Evolutionary conservation across 2,329 filamentous ascomycete species (phyloP).

Genomic region (Ambrosiella cleistominuta): DNA sequence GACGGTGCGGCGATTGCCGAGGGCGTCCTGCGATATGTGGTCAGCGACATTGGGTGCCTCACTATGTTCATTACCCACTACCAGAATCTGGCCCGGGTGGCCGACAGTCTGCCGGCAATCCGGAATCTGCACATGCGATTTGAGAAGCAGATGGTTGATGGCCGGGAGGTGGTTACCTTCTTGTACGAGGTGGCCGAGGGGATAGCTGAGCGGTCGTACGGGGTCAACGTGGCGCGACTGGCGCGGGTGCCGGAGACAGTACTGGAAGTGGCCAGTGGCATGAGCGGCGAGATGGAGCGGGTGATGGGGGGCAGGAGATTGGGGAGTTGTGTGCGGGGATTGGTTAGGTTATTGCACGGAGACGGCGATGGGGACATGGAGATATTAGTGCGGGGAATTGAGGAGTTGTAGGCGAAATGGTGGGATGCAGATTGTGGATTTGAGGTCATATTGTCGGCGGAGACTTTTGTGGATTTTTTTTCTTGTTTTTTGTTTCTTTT

Average conservation of each 20-base stretch:
- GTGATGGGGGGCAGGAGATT: conserved; percentile 48
- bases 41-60: conserved; percentile 54
- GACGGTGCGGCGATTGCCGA: conserved; percentile 93
- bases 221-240: conserved; percentile 77
- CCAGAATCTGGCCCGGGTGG: conserved; percentile 60
- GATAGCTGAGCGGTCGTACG: conserved; percentile 85
- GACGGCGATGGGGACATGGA: conserved; percentile 27
- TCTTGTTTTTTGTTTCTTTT: neutral
- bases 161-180: conserved; percentile 68
- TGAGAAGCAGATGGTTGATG: conserved; percentile 27
- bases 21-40: conserved; percentile 72
- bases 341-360: conserved; percentile 25
- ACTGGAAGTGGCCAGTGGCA: conserved; percentile 60
- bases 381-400: conserved; percentile 36
- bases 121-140: conserved; percentile 94
- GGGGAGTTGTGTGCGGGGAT: conserved; percentile 4
- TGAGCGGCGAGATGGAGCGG: conserved; percentile 66
- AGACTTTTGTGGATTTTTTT: neutral
- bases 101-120: conserved; percentile 50
- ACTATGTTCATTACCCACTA: conserved; percentile 98
- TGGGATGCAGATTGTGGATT: neutral
- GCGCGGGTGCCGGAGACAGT: conserved; percentile 64
- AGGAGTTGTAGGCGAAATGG: conserved; percentile 31
- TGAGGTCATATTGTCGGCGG: neutral
- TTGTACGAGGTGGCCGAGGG: conserved; percentile 84